Evolutionary conservation across 768 basidiomycete genomes (phyloP), one percentile per base, ranked within the genome.

Genomic region (Trametes elegans): DNA sequence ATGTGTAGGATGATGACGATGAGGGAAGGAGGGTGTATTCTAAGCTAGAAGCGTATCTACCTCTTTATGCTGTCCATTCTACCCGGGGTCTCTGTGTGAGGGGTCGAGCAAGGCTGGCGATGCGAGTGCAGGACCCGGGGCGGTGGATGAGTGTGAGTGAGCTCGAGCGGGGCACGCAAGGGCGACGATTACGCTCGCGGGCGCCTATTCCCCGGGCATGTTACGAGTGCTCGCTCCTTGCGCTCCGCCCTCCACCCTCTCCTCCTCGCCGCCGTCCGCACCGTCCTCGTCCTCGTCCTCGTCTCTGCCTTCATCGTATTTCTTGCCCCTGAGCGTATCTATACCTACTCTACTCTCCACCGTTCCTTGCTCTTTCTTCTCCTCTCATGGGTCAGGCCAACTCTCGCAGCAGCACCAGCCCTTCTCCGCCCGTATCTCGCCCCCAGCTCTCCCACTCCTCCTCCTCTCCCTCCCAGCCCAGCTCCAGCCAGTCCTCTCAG

Each of bases 341-440:
- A 23, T 29, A 29, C 18, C 32, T 46, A 28, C 21, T 9, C 23
- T 36, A 39, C n/a, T n/a, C n/a, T n/a, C n/a, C n/a, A n/a, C 27
- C 55, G 21, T 45, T 46, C 39, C 29, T 50, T 59, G 56, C 61
- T 29, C 47, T 59, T 51, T 26, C 38, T 45, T 13, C 26, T 39
- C 26, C 40, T 42, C 45, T 23, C 35, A 67, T 67, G 66, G 66
- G 66, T 28, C 66, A 67, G 43, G 59, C 66, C 26, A 55, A 23
- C 49, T 67, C 66, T 7, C 61, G 66, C 38, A 55, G 36, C 27
- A 31, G 66, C 38, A 55, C 32, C 27, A 31, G 32, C 19, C 40
- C 52, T 24, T 42, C 58, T 13, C 45, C 39, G 19, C 21, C 50
- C 62, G 58, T 61, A 48, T 58, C 54, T 11, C 55, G 28, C 39